Evolutionary conservation across 1,284 basidiomycete genomes (phyloP).

Genomic region (Chiua sp.): DNA sequence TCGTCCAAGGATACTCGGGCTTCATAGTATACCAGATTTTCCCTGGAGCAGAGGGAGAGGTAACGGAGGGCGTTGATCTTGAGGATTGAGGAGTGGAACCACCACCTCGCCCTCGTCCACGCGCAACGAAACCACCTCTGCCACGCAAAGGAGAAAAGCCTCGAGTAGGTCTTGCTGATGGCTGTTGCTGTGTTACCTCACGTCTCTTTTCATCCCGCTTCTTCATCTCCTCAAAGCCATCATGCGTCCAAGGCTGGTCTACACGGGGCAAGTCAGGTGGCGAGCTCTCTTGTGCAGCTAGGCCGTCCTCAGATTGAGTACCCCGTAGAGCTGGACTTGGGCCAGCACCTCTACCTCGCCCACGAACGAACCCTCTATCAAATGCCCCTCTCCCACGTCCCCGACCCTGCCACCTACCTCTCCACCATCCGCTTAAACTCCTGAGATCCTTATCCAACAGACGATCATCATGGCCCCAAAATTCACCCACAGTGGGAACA

Average conservation of each 20-base stretch:
- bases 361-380: constrained; percentile 49
- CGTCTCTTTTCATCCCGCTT: constrained; percentile 66
- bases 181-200: constrained; percentile 36
- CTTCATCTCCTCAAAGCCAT: constrained; percentile 86
- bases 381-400: constrained; percentile 62
- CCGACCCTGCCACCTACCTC: constrained; percentile 74
- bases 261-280: constrained; percentile 54
- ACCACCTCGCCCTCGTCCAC: constrained; percentile 52
- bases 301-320: constrained; percentile 28
- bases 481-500: constrained; percentile 85
- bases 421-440: constrained; percentile 82
- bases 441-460: constrained; percentile 75
- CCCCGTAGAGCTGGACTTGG: constrained; percentile 12
- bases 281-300: constrained; percentile 25
- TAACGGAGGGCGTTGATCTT: constrained; percentile 22
- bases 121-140: constrained; percentile 45
- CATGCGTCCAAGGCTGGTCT: constrained; percentile 78
- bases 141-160: constrained; percentile 40
- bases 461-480: constrained; percentile 93
- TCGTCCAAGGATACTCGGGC: constrained; percentile 80
- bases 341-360: constrained; percentile 51
- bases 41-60: constrained; percentile 41
- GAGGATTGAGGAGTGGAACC: constrained; percentile 40
- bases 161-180: constrained; percentile 36
- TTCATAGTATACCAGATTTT: constrained; percentile 74